Evolutionary conservation across 192 early-diverging fungal species (phyloP).

Genomic region (Coemansia sp.): DNA sequence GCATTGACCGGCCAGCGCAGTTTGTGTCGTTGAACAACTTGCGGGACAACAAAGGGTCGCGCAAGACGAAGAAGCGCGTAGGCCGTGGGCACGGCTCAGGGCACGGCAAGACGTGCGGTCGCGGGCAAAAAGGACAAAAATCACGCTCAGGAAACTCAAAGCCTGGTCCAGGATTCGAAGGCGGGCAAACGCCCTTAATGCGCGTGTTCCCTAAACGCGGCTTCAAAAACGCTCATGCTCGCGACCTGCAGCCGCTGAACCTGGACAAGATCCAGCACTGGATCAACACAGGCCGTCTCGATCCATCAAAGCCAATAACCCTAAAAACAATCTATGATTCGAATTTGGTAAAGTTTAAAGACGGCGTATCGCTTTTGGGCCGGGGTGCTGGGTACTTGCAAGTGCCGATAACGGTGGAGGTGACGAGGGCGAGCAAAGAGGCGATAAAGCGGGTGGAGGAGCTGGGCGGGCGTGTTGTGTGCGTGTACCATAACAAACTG

Average conservation of each 20-base stretch:
- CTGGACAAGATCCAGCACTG: constrained; percentile 91
- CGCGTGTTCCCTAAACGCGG: constrained; percentile 85
- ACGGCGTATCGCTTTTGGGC: constrained; percentile 82
- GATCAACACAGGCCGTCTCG: constrained; percentile 82
- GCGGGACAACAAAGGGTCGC: constrained; percentile 45
- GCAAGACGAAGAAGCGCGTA: constrained; percentile 59
- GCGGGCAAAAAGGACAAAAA: constrained; percentile 90
- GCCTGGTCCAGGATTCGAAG: constrained; percentile 84
- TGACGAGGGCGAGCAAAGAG: constrained; percentile 72
- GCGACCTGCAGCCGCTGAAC: constrained; percentile 70
- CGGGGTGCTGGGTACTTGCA: constrained; percentile 79
- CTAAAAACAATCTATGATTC: constrained; percentile 59
- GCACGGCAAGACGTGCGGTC: constrained; percentile 85
- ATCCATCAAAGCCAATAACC: constrained; percentile 77
- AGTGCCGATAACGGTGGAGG: constrained; percentile 78
- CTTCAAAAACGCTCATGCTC: constrained; percentile 63
- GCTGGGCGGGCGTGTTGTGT: constrained; percentile 77
- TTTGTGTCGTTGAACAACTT: constrained; percentile 35
- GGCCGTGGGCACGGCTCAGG: constrained; percentile 86
- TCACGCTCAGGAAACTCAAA: constrained; percentile 73
- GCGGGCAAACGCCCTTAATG: constrained; percentile 86
- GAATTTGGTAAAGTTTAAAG: constrained; percentile 59
- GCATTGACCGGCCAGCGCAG: constrained; percentile 18
- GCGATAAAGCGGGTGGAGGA: constrained; percentile 82
- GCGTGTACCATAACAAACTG: constrained; percentile 76